Evolutionary conservation across 306 rosid species (phyloP), one percentile per base, ranked within the genome.

Genomic region (Canavalia ensiformis): DNA sequence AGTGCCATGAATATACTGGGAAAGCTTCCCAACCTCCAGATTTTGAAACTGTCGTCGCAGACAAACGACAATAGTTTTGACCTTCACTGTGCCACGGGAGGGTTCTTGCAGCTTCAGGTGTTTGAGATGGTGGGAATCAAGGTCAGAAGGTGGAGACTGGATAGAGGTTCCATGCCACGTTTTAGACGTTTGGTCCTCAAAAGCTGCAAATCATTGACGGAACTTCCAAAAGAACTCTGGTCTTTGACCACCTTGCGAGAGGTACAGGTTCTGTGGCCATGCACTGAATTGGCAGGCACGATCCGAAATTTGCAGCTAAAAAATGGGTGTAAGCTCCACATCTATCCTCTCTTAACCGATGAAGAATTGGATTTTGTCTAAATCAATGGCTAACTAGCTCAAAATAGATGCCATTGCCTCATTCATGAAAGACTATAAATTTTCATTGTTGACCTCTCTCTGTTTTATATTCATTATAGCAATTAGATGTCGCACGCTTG

Each of bases 1-100:
- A 7, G 1, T 18, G 28, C 39, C 4, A 46, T 34, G 47, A 13
- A 7, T 0, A 18, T 49, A 1, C 31, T 73, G 8, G 58, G 57
- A 9, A 0, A 9, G 4, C 56, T 81, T 64, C 0, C 80, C 6
- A 72, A 63, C 68, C 84, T 81, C 7, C 74, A 33, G 30, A n/a
- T 51, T 41, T 28, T 81, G 46, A 81, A 80, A 63, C 6, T 75
- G 8, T 18, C 25, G 25, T 18, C 25, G 25, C 25, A 18, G 7
- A 5, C 18, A 18, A 67, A 54, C 18, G 49, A 5, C 0, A 8
- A 2, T 0, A 5, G 41, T 29, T 12, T 4, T 18, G 34, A 68
- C 29, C 44, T 77, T 12, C 1, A 25, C 25, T 8, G 6, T 50
- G 63, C 8, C 0, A 12, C 4, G 0, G 41, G 64, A 28, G 34